phyloP scores from a whole-genome alignment of 495 filamentous ascomycete genomes.

The Podospora anserina region DNA sequence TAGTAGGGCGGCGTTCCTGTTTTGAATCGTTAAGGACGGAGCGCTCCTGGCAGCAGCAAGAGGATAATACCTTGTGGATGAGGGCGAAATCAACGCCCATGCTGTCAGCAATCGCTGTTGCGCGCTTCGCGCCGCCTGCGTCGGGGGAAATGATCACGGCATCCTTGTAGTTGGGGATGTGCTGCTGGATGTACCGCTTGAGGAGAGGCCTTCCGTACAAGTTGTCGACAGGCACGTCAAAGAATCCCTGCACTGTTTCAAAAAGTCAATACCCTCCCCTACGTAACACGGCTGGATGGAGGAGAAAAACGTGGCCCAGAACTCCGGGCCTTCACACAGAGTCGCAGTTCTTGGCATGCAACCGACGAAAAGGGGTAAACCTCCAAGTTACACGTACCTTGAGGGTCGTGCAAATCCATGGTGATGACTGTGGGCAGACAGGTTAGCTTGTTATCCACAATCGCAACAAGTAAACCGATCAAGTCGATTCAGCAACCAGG shows the following conservation, averaged over 20 bases:
- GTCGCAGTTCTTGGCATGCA: slow-evolving; percentile 10
- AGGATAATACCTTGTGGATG: slow-evolving; percentile 84
- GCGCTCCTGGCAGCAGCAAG: slow-evolving; percentile 17
- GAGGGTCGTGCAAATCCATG: slow-evolving; percentile 96
- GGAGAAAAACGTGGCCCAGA: not conserved
- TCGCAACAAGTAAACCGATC: not conserved
- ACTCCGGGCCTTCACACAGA: slow-evolving; percentile 1
- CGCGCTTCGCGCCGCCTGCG: slow-evolving; percentile 97
- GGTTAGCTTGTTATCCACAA: slow-evolving; percentile 29
- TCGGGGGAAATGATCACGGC: slow-evolving; percentile 95
- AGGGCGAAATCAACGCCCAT: slow-evolving; percentile 92
- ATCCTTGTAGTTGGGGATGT: slow-evolving; percentile 80
- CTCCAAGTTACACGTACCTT: slow-evolving; percentile 54
- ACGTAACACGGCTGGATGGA: not conserved
- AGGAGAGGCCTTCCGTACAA: slow-evolving; percentile 85
- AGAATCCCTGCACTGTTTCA: slow-evolving; percentile 72
- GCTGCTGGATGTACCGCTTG: slow-evolving; percentile 83
- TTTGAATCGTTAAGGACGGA: slow-evolving; percentile 15
- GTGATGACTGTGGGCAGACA: slow-evolving; percentile 63
- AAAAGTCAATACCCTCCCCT: slow-evolving; percentile 15
- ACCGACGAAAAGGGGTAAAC: slow-evolving; percentile 3
- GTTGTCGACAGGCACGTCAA: slow-evolving; percentile 97
- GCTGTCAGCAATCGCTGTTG: slow-evolving; percentile 90
- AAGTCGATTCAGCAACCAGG: not conserved
- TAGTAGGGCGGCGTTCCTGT: slow-evolving; percentile 94